These are phyloP conservation scores for Sanghuangporus sanghuang DNA, from an alignment of 1,284 basidiomycete species.

Conservation along the genomic window DNA sequence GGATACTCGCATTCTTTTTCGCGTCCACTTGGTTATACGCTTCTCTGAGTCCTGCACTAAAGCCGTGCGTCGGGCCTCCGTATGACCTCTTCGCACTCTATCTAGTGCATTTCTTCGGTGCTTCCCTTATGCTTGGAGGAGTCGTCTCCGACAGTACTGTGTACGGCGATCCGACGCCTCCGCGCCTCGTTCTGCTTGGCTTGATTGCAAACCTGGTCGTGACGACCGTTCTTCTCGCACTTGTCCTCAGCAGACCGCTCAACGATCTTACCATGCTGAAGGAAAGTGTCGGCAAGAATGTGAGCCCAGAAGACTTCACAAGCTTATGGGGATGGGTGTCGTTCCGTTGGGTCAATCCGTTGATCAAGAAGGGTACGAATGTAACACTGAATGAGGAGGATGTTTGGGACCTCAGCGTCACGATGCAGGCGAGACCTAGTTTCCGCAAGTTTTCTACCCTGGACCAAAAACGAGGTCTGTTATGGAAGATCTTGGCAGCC, in stretches of 20 bases:
- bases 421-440: slow-evolving; percentile 60
- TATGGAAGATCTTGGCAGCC: slow-evolving; percentile 58
- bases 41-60: slow-evolving; percentile 34
- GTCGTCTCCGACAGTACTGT: slow-evolving; percentile 42
- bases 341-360: slow-evolving; percentile 72
- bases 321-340: slow-evolving; percentile 74
- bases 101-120: slow-evolving; percentile 36
- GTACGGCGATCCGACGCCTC: slow-evolving; percentile 33
- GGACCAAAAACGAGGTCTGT: slow-evolving; percentile 39
- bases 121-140: slow-evolving; percentile 42
- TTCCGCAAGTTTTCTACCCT: slow-evolving; percentile 50
- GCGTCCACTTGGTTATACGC: slow-evolving; percentile 56
- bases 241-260: slow-evolving; percentile 54
- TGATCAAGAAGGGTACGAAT: slow-evolving; percentile 55
- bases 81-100: slow-evolving; percentile 51
- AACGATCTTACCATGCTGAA: too few relatives aligned
- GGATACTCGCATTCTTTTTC: slow-evolving; percentile 32
- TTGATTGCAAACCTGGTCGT: slow-evolving; percentile 40
- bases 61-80: slow-evolving; percentile 41
- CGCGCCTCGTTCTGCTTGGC: slow-evolving; percentile 26
- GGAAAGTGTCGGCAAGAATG: slow-evolving; percentile 37
- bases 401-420: slow-evolving; percentile 67
- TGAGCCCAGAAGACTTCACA: slow-evolving; percentile 73
- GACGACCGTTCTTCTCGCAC: slow-evolving; percentile 34
- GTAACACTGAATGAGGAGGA: slow-evolving; percentile 65